Evolutionary conservation across 768 basidiomycete genomes (phyloP), one percentile per base, ranked within the genome.

Genomic region (Myochromella boudieri): DNA sequence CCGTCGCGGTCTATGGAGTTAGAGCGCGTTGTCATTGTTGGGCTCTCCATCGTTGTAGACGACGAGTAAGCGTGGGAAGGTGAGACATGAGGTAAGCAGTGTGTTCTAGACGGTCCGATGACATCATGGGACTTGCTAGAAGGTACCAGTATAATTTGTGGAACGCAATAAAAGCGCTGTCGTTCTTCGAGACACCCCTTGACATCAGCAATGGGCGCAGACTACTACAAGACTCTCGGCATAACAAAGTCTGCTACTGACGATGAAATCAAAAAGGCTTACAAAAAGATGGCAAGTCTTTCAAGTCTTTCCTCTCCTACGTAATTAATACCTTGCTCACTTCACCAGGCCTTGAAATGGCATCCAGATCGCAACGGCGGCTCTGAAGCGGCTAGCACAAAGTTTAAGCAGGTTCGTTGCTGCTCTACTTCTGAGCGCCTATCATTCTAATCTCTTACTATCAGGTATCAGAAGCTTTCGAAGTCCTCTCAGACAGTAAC

Each of bases 381-480:
- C 22, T 85, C 88, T 40, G 94, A 94, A 55, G 86, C 85, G 54
- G 88, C 95, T 0, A 85, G 81, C 2, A 76, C 80, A 64, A 95
- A 89, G 67, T 98, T 99, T 68, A 95, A 99, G 71, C 82, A 95
- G 78, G 93, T 85, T 32, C 21, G 74, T 59, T 1, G 14, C 2
- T 11, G 3, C 1, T 6, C 25, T 2, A n/a, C n/a, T n/a, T 22
- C 24, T 12, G 26, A 28, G 1, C 17, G 14, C 42, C 17, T 26
- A 7, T 15, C 4, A 27, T 27, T 1, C 14, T 52, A 10, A 54
- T 36, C 28, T 22, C 41, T 14, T 14, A 40, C n/a, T n/a, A n/a
- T n/a, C 28, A 95, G 87, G 80, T 97, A 37, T 90, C 90, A 25
- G 95, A 97, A 71, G 95, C 93, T 0, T 98, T 95, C 58, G 95